A percentile compares a stretch with the other conserved stretches of the same genome.
These are phyloP conservation scores for Erysimum cheiranthoides DNA, from an alignment of 345 rosid species.

Conservation along the genomic window DNA sequence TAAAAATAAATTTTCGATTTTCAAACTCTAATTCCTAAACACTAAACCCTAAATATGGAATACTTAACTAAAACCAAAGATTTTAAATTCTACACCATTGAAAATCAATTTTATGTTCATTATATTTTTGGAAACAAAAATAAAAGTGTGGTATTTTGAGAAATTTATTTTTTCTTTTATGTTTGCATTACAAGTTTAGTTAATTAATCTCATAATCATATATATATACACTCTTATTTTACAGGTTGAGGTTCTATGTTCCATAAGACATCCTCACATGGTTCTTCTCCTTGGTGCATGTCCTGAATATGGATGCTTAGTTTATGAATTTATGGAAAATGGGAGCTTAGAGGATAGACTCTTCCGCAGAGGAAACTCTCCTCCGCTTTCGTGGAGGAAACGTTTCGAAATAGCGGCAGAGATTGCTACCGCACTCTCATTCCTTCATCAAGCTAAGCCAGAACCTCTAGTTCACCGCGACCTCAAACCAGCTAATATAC, in stretches of 20 bases:
- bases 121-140: too few species aligned
- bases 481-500: constrained; percentile 92
- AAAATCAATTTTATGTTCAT: too few species aligned
- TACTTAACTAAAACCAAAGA: too few species aligned
- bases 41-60: too few species aligned
- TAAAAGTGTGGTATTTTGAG: too few species aligned
- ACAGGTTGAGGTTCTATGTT: constrained; percentile 80
- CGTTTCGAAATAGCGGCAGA: constrained; percentile 78
- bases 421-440: constrained; percentile 77
- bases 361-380: constrained; percentile 57
- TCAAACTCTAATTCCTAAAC: too few species aligned
- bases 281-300: constrained; percentile 91
- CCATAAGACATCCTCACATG: constrained; percentile 89
- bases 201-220: not conserved
- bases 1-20: too few species aligned
- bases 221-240: not conserved
- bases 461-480: constrained; percentile 90
- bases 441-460: constrained; percentile 91
- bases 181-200: not conserved
- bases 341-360: constrained; percentile 89
- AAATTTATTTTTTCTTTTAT: not conserved
- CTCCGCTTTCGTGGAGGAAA: constrained; percentile 70
- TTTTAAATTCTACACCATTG: too few species aligned
- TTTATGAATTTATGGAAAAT: constrained; percentile 74
- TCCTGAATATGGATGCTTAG: constrained; percentile 83